These are phyloP conservation scores for Fagopyrum homotropicum DNA, from an alignment of 148 eudicot species.

Conservation along the genomic window DNA sequence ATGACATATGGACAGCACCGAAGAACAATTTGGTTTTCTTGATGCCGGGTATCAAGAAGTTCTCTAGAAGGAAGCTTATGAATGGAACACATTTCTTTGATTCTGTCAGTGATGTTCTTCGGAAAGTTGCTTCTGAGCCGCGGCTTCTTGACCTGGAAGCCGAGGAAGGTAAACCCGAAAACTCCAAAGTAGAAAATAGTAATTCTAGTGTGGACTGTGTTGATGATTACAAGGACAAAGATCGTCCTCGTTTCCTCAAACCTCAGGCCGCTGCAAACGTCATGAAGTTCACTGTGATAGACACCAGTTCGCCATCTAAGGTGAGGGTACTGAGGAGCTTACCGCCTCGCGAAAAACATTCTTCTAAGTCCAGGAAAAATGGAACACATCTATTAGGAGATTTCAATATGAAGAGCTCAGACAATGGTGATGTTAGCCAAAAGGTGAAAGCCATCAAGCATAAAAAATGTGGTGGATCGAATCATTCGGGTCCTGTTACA, in stretches of 20 bases:
- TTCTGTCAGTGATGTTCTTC: constrained; percentile 25
- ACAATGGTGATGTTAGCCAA: not conserved
- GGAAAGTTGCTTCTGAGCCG: constrained; percentile 30
- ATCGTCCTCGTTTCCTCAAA: constrained; percentile 14
- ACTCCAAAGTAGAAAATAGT: not conserved
- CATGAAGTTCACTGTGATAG: constrained; percentile 21
- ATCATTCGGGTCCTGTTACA: not conserved
- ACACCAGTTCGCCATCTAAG: constrained; percentile 20
- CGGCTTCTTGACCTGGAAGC: constrained; percentile 19
- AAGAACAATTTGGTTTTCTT: constrained; percentile 23
- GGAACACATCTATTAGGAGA: not conserved
- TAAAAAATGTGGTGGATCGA: not conserved
- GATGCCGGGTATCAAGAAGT: constrained; percentile 30
- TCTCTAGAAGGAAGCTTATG: constrained; percentile 23
- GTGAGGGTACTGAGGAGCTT: constrained; percentile 21
- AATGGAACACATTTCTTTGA: constrained; percentile 34
- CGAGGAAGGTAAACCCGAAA: not conserved
- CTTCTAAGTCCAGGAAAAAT: not conserved
- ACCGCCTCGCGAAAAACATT: constrained; percentile 3
- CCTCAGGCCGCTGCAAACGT: constrained; percentile 4
- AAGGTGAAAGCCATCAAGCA: not conserved
- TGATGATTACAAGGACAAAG: not conserved
- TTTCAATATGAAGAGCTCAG: not conserved
- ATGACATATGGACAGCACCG: constrained; percentile 8
- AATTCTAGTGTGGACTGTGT: not conserved